These are phyloP conservation scores for Schwanniomyces etchellsii DNA, from an alignment of 1,139 yeast genomes.

Conservation along the genomic window DNA sequence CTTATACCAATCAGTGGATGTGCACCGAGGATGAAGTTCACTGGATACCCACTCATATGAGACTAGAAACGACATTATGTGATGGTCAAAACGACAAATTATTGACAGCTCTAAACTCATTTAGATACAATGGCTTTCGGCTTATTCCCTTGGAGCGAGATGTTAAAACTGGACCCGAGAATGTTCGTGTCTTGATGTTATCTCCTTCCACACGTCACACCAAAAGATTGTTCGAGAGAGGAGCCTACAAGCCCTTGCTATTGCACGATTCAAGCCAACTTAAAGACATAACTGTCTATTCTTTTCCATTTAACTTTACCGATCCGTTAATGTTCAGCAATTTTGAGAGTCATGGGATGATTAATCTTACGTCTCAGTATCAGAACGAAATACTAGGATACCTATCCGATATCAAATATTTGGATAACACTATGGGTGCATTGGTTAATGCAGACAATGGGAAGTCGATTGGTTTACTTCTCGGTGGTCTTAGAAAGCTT, in stretches of 20 bases:
- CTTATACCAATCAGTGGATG: not conserved
- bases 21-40: not conserved
- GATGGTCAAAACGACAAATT: not conserved
- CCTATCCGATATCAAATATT: slow-evolving; percentile 48
- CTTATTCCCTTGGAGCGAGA: slow-evolving; percentile 21
- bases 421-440: slow-evolving; percentile 68
- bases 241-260: slow-evolving; percentile 3
- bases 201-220: slow-evolving; percentile 1
- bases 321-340: slow-evolving; percentile 52
- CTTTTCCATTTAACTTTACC: slow-evolving; percentile 55
- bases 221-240: not conserved
- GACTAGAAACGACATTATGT: not conserved
- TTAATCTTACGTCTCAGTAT: slow-evolving; percentile 26
- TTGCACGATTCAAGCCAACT: slow-evolving; percentile 5
- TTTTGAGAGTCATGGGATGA: slow-evolving; percentile 41
- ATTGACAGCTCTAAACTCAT: slow-evolving; percentile 6
- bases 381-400: slow-evolving; percentile 15
- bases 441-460: slow-evolving; percentile 18
- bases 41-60: not conserved
- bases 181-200: slow-evolving; percentile 5
- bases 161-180: slow-evolving; percentile 4
- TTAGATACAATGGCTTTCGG: slow-evolving; percentile 21
- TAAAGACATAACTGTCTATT: slow-evolving; percentile 20
- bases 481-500: slow-evolving; percentile 43
- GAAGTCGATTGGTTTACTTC: slow-evolving; percentile 44